Conservation (phyloP, 306 rosid species). For the Fagus sylvatica region DNA sequence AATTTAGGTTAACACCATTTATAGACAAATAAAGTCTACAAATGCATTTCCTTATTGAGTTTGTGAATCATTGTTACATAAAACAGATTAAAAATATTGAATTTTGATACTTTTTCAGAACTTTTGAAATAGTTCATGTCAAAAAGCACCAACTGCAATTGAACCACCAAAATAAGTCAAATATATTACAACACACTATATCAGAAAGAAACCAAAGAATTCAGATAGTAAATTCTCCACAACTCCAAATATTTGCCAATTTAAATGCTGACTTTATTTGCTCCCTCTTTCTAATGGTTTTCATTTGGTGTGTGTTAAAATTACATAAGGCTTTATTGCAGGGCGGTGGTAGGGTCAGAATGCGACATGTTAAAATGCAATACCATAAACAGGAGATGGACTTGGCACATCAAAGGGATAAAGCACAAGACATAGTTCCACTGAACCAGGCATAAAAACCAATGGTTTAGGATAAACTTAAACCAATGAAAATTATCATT, state of each 20-base stretch:
- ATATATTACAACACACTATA: not conserved
- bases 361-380: too few species aligned
- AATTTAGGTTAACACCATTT: not conserved
- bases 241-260: not conserved
- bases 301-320: not conserved
- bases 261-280: not conserved
- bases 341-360: too few species aligned
- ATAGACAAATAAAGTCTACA: not conserved
- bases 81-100: too few species aligned
- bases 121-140: not conserved
- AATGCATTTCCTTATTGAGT: not conserved
- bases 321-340: not conserved
- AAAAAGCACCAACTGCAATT: not conserved
- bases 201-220: not conserved
- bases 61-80: too few species aligned
- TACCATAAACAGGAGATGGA: too few species aligned
- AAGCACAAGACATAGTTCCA: too few species aligned
- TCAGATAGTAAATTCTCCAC: not conserved
- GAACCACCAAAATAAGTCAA: not conserved
- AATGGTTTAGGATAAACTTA: too few species aligned
- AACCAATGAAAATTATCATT: too few species aligned
- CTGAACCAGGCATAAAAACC: too few species aligned
- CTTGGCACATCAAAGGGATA: too few species aligned
- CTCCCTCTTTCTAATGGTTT: not conserved
- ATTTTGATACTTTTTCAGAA: too few species aligned